Percentiles rank a stretch among this genome's conserved stretches.
Conservation (phyloP, 495 filamentous ascomycete genomes). For the Aspergillus haitiensis region DNA sequence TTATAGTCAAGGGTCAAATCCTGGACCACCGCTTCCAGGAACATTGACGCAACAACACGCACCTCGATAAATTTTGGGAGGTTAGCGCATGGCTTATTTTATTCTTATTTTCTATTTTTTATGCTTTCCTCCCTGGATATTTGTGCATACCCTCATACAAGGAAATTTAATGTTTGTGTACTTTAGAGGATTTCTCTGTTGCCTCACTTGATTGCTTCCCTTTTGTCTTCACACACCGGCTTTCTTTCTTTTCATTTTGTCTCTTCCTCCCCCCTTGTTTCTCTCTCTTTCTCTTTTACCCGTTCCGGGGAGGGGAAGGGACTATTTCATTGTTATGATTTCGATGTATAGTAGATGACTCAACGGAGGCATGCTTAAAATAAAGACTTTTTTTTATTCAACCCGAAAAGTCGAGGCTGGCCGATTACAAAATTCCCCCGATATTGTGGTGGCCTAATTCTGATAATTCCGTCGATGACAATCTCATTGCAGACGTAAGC, state of each 20-base stretch:
- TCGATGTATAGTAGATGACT: constrained; percentile 28
- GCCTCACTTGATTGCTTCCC: background rate
- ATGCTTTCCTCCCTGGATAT: background rate
- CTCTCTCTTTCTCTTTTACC: background rate
- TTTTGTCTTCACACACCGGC: background rate
- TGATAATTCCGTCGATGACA: background rate
- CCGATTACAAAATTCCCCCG: background rate
- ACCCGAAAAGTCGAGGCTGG: background rate
- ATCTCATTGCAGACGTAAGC: too few species aligned
- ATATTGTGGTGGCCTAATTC: background rate
- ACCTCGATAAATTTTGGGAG: constrained; percentile 28
- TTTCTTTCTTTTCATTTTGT: background rate
- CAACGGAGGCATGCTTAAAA: constrained; percentile 12
- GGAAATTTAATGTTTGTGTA: constrained; percentile 16
- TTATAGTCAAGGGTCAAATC: constrained; percentile 43
- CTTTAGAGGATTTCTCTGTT: constrained; percentile 10
- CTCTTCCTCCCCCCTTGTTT: background rate
- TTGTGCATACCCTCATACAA: constrained; percentile 12
- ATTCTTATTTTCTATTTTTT: background rate
- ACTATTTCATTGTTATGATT: constrained; percentile 17
- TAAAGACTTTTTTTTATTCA: background rate
- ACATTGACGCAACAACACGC: constrained; percentile 34
- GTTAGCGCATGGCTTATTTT: too few species aligned
- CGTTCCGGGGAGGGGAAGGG: background rate
- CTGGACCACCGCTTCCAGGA: constrained; percentile 29